Evolutionary conservation across 192 early-diverging fungal species (phyloP).

Genomic region (Phlyctochytrium planicorne): DNA sequence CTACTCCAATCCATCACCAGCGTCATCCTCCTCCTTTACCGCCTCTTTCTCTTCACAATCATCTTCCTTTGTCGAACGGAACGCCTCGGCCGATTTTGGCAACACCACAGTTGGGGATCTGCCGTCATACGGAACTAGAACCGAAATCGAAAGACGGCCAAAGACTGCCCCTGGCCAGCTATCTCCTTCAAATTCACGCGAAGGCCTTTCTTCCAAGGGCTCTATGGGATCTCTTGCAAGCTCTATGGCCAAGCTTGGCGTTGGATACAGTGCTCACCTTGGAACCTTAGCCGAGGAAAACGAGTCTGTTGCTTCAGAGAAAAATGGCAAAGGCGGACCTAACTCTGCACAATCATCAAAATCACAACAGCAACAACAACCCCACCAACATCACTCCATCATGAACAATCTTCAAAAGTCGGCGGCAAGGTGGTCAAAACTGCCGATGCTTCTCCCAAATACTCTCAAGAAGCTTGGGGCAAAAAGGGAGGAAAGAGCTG

Average conservation of each 20-base stretch:
- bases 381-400: not conserved
- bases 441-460: not conserved
- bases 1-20: not conserved
- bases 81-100: not conserved
- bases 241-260: not conserved
- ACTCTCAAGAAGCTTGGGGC: slow-evolving; percentile 5
- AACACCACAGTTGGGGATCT: not conserved
- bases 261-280: not conserved
- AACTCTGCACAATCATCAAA: no score
- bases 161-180: slow-evolving; percentile 2
- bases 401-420: not conserved
- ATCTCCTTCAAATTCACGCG: not conserved
- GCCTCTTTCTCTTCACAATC: not conserved
- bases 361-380: not conserved
- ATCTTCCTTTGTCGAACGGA: not conserved
- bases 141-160: not conserved
- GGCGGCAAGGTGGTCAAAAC: not conserved
- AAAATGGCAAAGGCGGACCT: no score
- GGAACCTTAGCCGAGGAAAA: not conserved
- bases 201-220: not conserved
- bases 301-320: not conserved
- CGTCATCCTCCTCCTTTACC: not conserved
- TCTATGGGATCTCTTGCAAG: not conserved
- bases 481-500: no score
- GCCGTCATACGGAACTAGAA: not conserved